Base-by-base conservation (phyloP, 371 early-diverging fungal genomes). In the Edhazardia aedis region DNA sequence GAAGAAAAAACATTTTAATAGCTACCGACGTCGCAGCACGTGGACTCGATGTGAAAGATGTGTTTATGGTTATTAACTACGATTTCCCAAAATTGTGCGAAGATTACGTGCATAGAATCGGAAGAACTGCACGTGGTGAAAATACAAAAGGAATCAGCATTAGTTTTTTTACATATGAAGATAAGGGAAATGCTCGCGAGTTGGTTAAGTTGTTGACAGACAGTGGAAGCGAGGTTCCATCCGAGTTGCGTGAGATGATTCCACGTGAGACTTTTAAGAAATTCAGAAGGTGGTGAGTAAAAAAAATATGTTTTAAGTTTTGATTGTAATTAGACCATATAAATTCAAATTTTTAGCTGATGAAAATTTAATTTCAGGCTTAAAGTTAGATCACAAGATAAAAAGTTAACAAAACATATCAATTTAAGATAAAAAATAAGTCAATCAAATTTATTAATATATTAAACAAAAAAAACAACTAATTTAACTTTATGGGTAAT, bases 1-100 rank as follows among this genome's bases (percentile, higher is more conserved):
- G 77, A 80, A 58, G 84, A 75, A 90, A 67, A 74, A 76, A 58
- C 80, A 87, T 63, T 29, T 76, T 88, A 80, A 89, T 98, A 55
- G 99, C 99, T 22, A 98, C 99, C 1, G 95, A 94, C 75, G 94
- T 98, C 40, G 99, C 95, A 49, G 88, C 88, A 52, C 84, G 99
- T 76, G 99, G 99, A 68, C 80, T 94, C 55, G 92, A 90, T 85
- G 91, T 91, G 49, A 91, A 93, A 18, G 85, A 83, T 68, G 87
- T 94, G 1, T 80, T 88, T 47, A 84, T 88, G 0, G 95, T 98
- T 51, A 88, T 98, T 71, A 94, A 98, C 76, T 92, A 84, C 69
- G 86, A 89, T 58, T 89, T 95, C 86, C 99, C 99, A 19, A 77
- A 75, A 36, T 80, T 80, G 61, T 87, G 80, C 47, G 91, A 93